Conservation (phyloP, 306 rosid species). For the Vicia villosa region DNA sequence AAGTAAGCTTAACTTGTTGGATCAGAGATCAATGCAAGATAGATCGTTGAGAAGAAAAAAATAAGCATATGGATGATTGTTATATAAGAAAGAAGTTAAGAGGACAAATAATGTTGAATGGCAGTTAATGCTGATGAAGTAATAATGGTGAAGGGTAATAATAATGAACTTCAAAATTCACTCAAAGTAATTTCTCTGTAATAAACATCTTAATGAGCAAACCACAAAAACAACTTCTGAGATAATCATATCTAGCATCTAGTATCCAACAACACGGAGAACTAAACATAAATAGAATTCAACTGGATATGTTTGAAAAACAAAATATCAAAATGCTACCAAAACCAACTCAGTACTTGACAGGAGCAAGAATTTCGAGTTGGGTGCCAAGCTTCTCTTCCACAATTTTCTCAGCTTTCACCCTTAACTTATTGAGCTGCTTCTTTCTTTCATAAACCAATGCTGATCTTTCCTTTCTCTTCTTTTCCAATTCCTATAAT, state of each 20-base stretch:
- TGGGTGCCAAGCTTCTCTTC: not conserved
- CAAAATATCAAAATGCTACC: not conserved
- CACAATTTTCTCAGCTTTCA: slow-evolving; percentile 1
- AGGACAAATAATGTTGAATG: not conserved
- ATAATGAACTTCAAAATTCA: too few relatives aligned
- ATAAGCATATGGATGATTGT: too few relatives aligned
- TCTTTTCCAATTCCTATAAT: not conserved
- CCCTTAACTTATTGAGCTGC: not conserved
- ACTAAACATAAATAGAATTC: not conserved
- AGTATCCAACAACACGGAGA: not conserved
- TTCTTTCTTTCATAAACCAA: not conserved
- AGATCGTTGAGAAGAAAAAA: not conserved
- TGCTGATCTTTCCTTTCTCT: slow-evolving; percentile 5
- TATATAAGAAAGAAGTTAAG: not conserved
- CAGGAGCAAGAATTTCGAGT: not conserved
- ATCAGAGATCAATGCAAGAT: not conserved
- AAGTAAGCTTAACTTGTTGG: not conserved
- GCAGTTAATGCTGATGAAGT: not conserved
- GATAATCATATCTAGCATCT: not conserved
- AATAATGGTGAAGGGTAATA: too few relatives aligned
- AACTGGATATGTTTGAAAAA: not conserved
- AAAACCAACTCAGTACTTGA: not conserved
- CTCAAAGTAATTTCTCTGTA: not conserved
- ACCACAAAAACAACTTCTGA: not conserved
- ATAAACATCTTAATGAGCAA: not conserved